Base-by-base conservation (phyloP, 2,329 filamentous ascomycete genomes). In the Neonectria magnoliae region DNA sequence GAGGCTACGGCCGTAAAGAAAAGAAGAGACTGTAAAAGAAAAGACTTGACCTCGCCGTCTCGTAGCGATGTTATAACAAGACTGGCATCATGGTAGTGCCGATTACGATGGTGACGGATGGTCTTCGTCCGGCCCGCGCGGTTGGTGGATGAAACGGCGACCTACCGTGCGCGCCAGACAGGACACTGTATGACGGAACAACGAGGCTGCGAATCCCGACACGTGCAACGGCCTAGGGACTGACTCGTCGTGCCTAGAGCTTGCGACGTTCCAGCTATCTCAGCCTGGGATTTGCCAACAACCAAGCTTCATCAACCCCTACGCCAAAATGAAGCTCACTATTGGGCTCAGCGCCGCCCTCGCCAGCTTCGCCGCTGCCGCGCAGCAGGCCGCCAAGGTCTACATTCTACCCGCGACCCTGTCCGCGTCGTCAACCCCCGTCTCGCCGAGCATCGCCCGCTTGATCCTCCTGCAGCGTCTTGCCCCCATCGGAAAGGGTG, bases 401-500 rank as follows among this genome's bases (percentile, higher is more conserved):
- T 90, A 85, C 76, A 80, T 89, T 62, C 79, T 88, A 54, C 80
- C 78, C 58, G 64, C 71, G 60, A 71, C 71, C 66, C 73, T 75
- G 47, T 68, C 71, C 51, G 71, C 74, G 45, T 69, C 77, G 33
- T 72, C 80, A 51, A 78, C 83, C 56, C 80, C 81, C 50, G 76
- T 88, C 70, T 81, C 85, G 53, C 82, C 83, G 70, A 82, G 85
- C 75, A 79, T 88, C 75, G 86, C 85, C 62, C 83, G 86, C 73
- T 81, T 90, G 64, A 82, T 91, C 72, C 76, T 90, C 52, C 83
- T 88, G 13, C 87, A 88, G 75, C 85, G 88, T 56, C 77, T 88
- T 62, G 81, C 81, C 18, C 79, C 81, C 60, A 76, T 80, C 36
- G 79, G 81, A 72, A 82, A 82, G 73, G 84, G 81, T 67, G 82